Evolutionary conservation across 2,329 filamentous ascomycete species (phyloP), one percentile per base, ranked within the genome.

Genomic region (Tolypocladium amazonense): DNA sequence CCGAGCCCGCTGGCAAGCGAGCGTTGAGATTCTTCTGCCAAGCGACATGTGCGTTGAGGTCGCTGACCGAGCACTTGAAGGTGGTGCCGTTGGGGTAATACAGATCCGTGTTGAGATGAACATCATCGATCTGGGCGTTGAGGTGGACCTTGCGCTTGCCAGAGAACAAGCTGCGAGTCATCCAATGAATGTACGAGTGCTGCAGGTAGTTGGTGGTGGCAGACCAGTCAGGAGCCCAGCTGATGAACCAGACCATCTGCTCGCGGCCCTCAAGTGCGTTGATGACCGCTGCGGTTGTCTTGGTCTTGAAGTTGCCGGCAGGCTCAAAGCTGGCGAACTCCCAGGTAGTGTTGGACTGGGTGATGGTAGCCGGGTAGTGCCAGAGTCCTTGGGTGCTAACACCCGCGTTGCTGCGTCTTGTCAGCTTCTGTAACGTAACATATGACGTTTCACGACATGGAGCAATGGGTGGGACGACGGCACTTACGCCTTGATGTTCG

Each of bases 101-200:
- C 41, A 82, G 73, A 14, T 76, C 76, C 3, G 79, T 77, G 43
- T 75, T 72, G 25, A 87, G 73, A 64, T 86, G 82, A 75, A 87
- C 82, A 64, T 87, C 84, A 65, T 87, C 84, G 38, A 87, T 79
- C 65, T 85, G 82, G 15, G 81, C 79, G 70, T 73, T 80, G 41
- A 85, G 70, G 62, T 83, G 78, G 43, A 80, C 74, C 62, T 82
- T 77, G 58, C 81, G 77, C 67, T 81, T 79, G n/a, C 82, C 82
- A 12, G 80, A 73, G 62, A 82, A 81, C 11, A 86, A 69, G 43
- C 84, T 83, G 62, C 82, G 77, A 6, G 84, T 86, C 39, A 84
- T 68, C 83, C 83, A 87, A 64, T 79, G 79, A 61, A 87, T 85
- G 77, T 81, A 85, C 14, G 83, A 76, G 70, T 87, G 84, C 70